Evolutionary conservation across 169 alveolate species (phyloP), one percentile per base, ranked within the genome.

Genomic region (Babesia bigemina): DNA sequence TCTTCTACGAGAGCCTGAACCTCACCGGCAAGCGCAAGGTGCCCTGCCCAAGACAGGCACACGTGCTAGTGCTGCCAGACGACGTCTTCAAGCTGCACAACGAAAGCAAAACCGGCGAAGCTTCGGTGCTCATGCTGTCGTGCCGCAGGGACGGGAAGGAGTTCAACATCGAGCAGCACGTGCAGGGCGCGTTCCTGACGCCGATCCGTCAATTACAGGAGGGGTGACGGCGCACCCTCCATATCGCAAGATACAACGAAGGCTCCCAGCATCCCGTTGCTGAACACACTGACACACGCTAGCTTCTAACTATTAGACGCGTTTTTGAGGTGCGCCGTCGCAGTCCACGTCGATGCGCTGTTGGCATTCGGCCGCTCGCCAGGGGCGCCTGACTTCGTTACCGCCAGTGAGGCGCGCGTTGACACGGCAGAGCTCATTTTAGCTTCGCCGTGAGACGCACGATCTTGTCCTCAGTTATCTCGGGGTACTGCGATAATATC

Each of bases 401-500:
- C 39, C 39, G 39, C 6, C 39, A 6, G 39, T 33, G 39, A 33
- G 2, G 39, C 6, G 39, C 6, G 39, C 10, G 39, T 33, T 33
- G 2, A 4, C 10, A 33, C 39, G 39, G 39, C 10, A 4, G 6
- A 7, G 50, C 50, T 61, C 70, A 83, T 50, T 83, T 74, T 49
- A 74, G 22, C 48, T 90, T 90, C 28, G 94, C 69, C 22, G 92
- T 91, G 29, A 86, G 44, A 42, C 77, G 60, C 33, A 71, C 84
- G 48, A 90, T 86, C 39, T 61, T 59, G 61, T 86, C 94, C 50
- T 79, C 91, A 8, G 92, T 84, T 21, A 90, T 70, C 33, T 73
- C 88, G 2, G 94, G 91, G 58, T 84, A 90, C 47, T 86, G 83
- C 47, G 84, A 71, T 76, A 78, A 50, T 21, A 90, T 86, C 36